Evolutionary conservation across 108 stramenopile genomes (phyloP), one percentile per base, ranked within the genome.

Genomic region (Pseudonitzschia pungens): DNA sequence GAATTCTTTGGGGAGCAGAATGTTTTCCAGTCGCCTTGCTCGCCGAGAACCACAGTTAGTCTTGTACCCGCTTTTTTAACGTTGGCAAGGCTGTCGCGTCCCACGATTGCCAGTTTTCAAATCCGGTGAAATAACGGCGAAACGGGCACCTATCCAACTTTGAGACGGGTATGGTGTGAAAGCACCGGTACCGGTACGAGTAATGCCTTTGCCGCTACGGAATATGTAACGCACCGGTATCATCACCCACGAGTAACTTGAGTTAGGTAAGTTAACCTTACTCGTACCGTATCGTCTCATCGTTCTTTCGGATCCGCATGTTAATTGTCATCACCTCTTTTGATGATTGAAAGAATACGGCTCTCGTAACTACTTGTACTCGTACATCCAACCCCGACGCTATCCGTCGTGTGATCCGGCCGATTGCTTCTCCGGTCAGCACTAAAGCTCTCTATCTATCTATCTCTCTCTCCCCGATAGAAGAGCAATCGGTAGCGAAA

Each of bases 31-130:
- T 55, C 54, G 54, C 54, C 54, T 24, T 24, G 54, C 54, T 55
- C 54, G 54, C 54, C 20, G n/a, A 10, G 54, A 5, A 53, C 16
- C 14, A 21, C 10, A 26, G 21, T 55, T 22, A 55, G 54, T 55
- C 54, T 55, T 55, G 54, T 55, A 48, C 45, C 16, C 26, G 54
- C 24, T 26, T 26, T 55, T 55, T 55, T 55, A 24, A 26, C n/a
- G 54, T 26, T 55, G 9, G 54, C 20, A 10, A 24, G 54, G 22
- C 54, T 55, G 45, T 24, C 54, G 21, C 54, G 54, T 55, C 54
- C 54, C 54, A 55, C 54, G 54, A 55, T 55, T 26, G 54, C 24
- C 7, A 4, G n/a, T 4, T 12, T 55, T 55, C 20, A 26, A 55
- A 55, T 48, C 54, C 26, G 22, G 7, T 0, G 1, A 55, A 55